These are phyloP conservation scores for Pichia sp. DNA, from an alignment of 1,139 yeast species.

Conservation along the genomic window DNA sequence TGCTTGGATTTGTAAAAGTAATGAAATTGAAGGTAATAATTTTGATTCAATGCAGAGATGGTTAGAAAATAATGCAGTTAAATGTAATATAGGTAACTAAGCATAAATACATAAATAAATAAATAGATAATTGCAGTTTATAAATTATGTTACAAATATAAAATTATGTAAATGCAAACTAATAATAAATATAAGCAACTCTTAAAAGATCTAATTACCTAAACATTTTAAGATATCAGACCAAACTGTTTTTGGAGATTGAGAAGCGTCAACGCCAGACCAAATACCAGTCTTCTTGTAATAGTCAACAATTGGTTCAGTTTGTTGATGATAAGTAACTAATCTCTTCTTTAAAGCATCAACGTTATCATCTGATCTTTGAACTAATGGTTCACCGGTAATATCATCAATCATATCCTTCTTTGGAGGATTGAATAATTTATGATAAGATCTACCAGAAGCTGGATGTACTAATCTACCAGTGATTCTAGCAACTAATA, in stretches of 20 bases:
- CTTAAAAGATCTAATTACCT: conserved; percentile 40
- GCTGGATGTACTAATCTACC: conserved; percentile 98
- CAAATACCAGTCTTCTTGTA: conserved; percentile 92
- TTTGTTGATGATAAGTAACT: conserved; percentile 90
- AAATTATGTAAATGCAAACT: too few relatives aligned
- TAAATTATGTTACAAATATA: conserved; percentile 12
- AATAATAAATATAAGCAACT: neutral
- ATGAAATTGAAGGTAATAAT: conserved; percentile 14
- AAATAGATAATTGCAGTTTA: conserved; percentile 3
- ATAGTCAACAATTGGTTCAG: conserved; percentile 97
- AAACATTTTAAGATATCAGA: conserved; percentile 75
- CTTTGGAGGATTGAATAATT: conserved; percentile 97
- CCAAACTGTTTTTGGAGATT: conserved; percentile 90
- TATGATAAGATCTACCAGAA: conserved; percentile 98
- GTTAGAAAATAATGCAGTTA: conserved; percentile 26
- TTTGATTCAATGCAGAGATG: conserved; percentile 20
- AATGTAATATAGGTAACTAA: conserved; percentile 1
- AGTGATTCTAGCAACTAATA: conserved; percentile 94
- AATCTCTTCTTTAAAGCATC: conserved; percentile 95
- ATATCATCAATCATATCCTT: conserved; percentile 86
- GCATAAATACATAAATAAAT: conserved; percentile 2
- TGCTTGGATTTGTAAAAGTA: conserved; percentile 29
- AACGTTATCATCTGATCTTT: conserved; percentile 98
- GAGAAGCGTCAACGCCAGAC: conserved; percentile 95
- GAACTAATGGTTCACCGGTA: conserved; percentile 95